These are phyloP conservation scores for Eragrostis tef DNA, from an alignment of 202 grass and related monocot species.

Conservation along the genomic window DNA sequence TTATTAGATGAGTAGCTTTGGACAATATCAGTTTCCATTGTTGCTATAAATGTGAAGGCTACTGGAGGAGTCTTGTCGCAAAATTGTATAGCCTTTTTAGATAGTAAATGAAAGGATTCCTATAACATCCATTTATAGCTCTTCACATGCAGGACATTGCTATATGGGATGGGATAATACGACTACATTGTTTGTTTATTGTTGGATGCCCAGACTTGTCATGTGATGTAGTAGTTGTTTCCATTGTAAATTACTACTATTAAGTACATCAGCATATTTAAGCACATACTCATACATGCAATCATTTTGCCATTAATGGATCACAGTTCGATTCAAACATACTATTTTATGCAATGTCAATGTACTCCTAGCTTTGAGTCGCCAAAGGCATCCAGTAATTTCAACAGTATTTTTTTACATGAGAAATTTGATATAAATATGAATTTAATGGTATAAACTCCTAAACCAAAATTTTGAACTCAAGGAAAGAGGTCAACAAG, in stretches of 20 bases:
- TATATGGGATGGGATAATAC: background rate
- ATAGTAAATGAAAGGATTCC: background rate
- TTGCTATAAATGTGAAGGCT: background rate
- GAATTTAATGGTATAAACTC: too few species aligned
- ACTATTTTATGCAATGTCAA: background rate
- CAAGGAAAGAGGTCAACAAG: background rate
- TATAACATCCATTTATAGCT: background rate
- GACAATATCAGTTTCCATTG: background rate
- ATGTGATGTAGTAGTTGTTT: slow-evolving; percentile 48
- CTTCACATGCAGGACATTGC: background rate
- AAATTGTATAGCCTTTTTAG: background rate
- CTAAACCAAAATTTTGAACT: background rate
- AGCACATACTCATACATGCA: background rate
- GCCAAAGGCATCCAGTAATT: background rate
- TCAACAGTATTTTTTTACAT: too few species aligned
- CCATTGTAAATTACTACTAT: slow-evolving; percentile 18
- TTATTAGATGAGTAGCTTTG: background rate
- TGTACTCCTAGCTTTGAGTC: too few species aligned
- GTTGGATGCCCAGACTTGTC: background rate
- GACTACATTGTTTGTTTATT: background rate
- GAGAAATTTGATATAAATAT: background rate
- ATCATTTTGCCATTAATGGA: slow-evolving; percentile 41
- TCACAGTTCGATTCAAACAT: slow-evolving; percentile 20
- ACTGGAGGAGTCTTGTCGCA: too few species aligned
- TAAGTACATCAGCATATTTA: background rate